phyloP scores from a whole-genome alignment of 192 early-diverging fungal genomes.

The Gorgonomyces haynaldii region DNA sequence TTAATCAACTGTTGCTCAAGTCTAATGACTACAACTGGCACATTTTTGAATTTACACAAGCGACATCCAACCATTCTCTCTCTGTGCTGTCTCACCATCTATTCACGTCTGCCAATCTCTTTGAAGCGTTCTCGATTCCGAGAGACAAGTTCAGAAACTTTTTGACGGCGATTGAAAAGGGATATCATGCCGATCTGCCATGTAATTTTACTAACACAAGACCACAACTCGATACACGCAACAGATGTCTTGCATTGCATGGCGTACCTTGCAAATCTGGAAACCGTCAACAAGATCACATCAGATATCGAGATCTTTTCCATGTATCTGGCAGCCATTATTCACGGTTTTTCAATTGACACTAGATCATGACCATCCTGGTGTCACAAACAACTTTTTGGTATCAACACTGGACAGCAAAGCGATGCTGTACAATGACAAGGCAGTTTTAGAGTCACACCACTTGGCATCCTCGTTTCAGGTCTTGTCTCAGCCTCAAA shows the following conservation, averaged over 20 bases:
- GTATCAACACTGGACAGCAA: conserved; percentile 22
- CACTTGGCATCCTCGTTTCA: conserved; percentile 32
- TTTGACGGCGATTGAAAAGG: conserved; percentile 27
- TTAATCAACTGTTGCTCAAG: conserved; percentile 8
- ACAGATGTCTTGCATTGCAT: conserved; percentile 42
- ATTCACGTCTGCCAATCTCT: conserved; percentile 27
- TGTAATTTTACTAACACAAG: conserved; percentile 28
- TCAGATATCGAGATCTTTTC: conserved; percentile 36
- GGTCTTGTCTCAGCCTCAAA: conserved; percentile 22
- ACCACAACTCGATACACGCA: conserved; percentile 48
- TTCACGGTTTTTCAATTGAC: too few relatives aligned
- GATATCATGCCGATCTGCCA: conserved; percentile 37
- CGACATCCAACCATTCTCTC: conserved; percentile 13
- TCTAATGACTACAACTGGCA: conserved; percentile 30
- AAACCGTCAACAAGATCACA: conserved; percentile 11
- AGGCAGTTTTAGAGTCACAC: conserved; percentile 42
- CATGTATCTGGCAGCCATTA: conserved; percentile 38
- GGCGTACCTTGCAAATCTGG: conserved; percentile 20
- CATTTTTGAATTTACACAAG: conserved; percentile 30
- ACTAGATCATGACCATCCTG: conserved; percentile 50
- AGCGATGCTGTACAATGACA: conserved; percentile 45
- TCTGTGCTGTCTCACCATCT: conserved; percentile 18
- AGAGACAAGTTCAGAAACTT: conserved; percentile 31
- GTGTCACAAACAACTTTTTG: conserved; percentile 41
- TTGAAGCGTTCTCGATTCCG: conserved; percentile 27